phyloP scores from a whole-genome alignment of 345 rosid species.

The Clarkia xantiana region DNA sequence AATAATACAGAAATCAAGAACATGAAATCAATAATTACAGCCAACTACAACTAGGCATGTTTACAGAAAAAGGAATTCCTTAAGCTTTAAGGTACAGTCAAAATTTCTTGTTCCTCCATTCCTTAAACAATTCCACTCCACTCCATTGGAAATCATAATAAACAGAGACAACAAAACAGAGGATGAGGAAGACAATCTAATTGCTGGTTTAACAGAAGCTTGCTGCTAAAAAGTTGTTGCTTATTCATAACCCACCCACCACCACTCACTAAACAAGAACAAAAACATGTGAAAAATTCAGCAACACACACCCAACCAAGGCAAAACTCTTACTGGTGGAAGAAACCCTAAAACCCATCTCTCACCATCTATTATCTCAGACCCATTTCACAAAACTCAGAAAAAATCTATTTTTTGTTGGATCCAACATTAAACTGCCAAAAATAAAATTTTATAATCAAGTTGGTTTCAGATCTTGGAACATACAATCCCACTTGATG shows the following conservation, averaged over 20 bases:
- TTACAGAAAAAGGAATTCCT: too few species aligned
- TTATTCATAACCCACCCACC: not conserved
- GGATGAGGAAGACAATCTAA: conserved; percentile 29
- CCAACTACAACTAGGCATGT: too few species aligned
- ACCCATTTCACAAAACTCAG: not conserved
- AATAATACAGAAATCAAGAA: too few species aligned
- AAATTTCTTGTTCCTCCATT: not conserved
- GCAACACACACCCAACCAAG: not conserved
- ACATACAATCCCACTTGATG: conserved; percentile 90
- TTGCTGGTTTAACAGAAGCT: conserved; percentile 10
- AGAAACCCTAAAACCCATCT: conserved; percentile 45
- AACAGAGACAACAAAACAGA: conserved; percentile 8
- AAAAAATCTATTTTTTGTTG: not conserved
- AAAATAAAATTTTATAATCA: conserved; percentile 13
- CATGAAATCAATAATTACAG: too few species aligned
- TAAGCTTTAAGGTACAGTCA: too few species aligned
- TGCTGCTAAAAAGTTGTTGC: not conserved
- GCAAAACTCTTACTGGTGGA: conserved; percentile 30
- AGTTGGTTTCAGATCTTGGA: conserved; percentile 82
- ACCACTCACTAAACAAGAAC: not conserved
- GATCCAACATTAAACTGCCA: not conserved
- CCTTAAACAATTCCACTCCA: not conserved
- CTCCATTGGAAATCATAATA: not conserved
- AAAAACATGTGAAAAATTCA: not conserved
- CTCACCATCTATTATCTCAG: conserved; percentile 29